phyloP scores from a whole-genome alignment of 441 rosid genomes.

The Populus tomentosa region DNA sequence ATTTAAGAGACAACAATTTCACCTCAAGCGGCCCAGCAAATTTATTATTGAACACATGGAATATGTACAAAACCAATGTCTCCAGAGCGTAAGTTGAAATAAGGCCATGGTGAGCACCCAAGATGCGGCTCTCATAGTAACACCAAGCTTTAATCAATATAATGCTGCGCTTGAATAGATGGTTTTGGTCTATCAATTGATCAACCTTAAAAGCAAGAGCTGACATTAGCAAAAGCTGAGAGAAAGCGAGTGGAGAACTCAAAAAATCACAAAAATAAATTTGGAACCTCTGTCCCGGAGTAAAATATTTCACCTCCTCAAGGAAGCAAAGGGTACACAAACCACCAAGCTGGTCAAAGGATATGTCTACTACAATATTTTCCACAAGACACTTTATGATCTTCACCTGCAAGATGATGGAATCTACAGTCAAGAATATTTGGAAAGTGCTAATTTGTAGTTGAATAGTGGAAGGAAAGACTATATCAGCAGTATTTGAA shows the following conservation, averaged over 20 bases:
- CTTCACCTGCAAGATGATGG: constrained; percentile 60
- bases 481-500: not conserved
- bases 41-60: constrained; percentile 83
- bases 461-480: not conserved
- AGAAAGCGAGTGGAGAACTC: not conserved
- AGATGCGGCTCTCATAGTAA: constrained; percentile 98
- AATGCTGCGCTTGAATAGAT: constrained; percentile 93
- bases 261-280: not conserved
- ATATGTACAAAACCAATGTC: constrained; percentile 97
- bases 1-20: constrained; percentile 9
- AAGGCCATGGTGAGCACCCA: constrained; percentile 99
- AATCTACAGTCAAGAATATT: not conserved
- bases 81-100: constrained; percentile 97
- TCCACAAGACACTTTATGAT: constrained; percentile 96
- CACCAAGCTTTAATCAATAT: constrained; percentile 99
- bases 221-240: constrained; percentile 10
- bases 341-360: constrained; percentile 98
- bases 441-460: not conserved
- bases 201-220: constrained; percentile 58
- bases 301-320: constrained; percentile 67
- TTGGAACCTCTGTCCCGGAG: constrained; percentile 9
- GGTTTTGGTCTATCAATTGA: constrained; percentile 64
- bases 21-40: constrained; percentile 98
- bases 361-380: constrained; percentile 96
- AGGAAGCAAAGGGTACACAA: constrained; percentile 98